Evolutionary conservation across 768 basidiomycete genomes (phyloP), one percentile per base, ranked within the genome.

Genomic region (Neoboletus magnificus): DNA sequence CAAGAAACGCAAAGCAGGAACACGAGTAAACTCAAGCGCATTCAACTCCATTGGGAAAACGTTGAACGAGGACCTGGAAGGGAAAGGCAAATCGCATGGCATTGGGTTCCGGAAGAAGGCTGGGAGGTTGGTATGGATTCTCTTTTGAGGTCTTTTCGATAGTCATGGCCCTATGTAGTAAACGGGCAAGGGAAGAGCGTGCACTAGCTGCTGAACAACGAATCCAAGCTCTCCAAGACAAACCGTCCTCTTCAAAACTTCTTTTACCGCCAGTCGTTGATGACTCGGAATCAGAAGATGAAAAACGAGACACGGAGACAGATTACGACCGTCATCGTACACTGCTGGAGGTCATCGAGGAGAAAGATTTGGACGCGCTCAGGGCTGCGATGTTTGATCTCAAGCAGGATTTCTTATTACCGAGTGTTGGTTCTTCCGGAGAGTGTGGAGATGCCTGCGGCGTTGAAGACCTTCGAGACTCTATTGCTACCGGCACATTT

Each of bases 181-280:
- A 90, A 67, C 79, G 86, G 32, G 91, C 89, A 15, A 74, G 90
- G 55, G 89, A 90, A 60, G 88, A 90, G 66, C 79, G 90, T 53
- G 90, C 89, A 2, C 60, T 83, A 35, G 91, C 90, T n/a, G 82
- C 81, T 8, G 88, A 93, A 70, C 76, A 73, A 22, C 79, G 91
- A 33, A 49, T 89, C 13, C 71, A 70, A 47, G 75, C 77, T 10
- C 63, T 84, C 44, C 77, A 79, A 67, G 67, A 66, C 37, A 49
- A 66, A n/a, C 41, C 40, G 18, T 52, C 62, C 35, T 44, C 57
- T 40, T 59, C 55, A 30, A 36, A n/a, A 11, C 20, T 36, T 52
- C 33, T 36, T 16, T 29, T 22, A 71, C 43, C 71, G 56, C n/a
- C 65, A 56, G 35, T 57, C 52, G 11, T 55, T 57, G 36, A 60